phyloP scores from a whole-genome alignment of 2,329 filamentous ascomycete species.

The Chaetomium strumarium region DNA sequence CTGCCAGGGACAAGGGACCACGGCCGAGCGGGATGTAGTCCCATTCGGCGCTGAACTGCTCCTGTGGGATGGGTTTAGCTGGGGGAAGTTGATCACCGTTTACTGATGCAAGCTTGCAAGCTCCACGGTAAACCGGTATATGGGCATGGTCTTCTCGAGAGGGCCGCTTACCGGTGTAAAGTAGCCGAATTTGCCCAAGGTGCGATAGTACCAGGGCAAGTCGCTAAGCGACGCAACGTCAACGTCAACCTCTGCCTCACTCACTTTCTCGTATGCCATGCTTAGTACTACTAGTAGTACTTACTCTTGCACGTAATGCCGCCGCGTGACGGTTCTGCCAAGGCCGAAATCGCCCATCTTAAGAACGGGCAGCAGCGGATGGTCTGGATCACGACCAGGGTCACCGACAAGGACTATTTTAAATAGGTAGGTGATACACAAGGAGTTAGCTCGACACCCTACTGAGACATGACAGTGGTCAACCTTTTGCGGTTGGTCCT shows the following conservation, averaged over 20 bases:
- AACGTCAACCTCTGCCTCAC: background rate
- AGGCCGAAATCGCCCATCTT: slow-evolving; percentile 8
- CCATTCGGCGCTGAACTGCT: slow-evolving; percentile 13
- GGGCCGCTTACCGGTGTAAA: background rate
- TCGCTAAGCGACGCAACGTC: background rate
- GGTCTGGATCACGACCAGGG: background rate
- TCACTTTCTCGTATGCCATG: background rate
- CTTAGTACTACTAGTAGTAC: too few relatives aligned
- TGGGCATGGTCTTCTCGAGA: too few relatives aligned
- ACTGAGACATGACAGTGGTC: background rate
- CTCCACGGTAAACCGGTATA: too few relatives aligned
- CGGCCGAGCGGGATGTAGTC: background rate
- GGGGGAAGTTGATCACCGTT: too few relatives aligned
- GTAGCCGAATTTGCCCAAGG: background rate
- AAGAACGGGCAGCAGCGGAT: background rate
- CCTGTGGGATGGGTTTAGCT: background rate
- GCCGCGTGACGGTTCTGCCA: background rate
- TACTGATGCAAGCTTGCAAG: too few relatives aligned
- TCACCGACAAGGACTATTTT: background rate
- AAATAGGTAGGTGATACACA: too few relatives aligned
- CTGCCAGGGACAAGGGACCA: background rate
- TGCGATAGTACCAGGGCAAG: background rate
- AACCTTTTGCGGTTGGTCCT: background rate
- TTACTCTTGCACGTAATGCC: background rate
- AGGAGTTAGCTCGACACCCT: background rate